phyloP scores from a whole-genome alignment of 2,329 filamentous ascomycete species.

The Trichoderma sp. region DNA sequence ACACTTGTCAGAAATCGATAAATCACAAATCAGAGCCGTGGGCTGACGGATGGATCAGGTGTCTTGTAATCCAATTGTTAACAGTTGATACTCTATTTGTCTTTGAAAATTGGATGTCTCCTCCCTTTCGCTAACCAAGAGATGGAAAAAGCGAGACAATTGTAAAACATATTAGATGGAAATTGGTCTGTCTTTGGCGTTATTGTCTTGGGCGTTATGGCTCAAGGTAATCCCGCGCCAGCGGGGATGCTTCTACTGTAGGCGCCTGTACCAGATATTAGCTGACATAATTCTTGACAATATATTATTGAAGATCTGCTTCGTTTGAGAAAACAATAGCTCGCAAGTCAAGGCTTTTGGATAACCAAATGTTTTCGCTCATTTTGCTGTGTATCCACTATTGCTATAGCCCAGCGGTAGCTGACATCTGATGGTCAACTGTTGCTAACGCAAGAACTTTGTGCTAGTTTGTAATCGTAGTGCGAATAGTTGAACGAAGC shows the following conservation, averaged over 20 bases:
- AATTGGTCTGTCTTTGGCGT: neutral
- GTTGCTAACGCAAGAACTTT: neutral
- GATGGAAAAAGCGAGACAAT: neutral
- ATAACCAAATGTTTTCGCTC: neutral
- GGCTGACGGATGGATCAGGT: constrained; percentile 9
- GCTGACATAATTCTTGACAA: neutral
- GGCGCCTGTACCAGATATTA: neutral
- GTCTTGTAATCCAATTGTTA: neutral
- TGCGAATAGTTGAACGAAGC: neutral
- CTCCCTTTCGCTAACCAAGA: neutral
- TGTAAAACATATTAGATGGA: constrained; percentile 4
- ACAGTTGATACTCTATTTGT: neutral
- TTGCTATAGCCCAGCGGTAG: neutral
- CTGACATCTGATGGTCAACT: neutral
- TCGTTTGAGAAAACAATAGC: neutral
- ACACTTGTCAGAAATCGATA: constrained; percentile 14
- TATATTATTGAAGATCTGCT: neutral
- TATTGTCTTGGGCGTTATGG: neutral
- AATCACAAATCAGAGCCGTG: constrained; percentile 7
- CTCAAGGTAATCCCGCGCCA: neutral
- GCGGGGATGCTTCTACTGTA: neutral
- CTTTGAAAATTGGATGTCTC: neutral
- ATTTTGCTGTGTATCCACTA: neutral
- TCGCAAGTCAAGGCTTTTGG: neutral
- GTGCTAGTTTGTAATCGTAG: neutral